Evolutionary conservation across 2,329 filamentous ascomycete genomes (phyloP), one percentile per base, ranked within the genome.

Genomic region (Fusarium sp.): DNA sequence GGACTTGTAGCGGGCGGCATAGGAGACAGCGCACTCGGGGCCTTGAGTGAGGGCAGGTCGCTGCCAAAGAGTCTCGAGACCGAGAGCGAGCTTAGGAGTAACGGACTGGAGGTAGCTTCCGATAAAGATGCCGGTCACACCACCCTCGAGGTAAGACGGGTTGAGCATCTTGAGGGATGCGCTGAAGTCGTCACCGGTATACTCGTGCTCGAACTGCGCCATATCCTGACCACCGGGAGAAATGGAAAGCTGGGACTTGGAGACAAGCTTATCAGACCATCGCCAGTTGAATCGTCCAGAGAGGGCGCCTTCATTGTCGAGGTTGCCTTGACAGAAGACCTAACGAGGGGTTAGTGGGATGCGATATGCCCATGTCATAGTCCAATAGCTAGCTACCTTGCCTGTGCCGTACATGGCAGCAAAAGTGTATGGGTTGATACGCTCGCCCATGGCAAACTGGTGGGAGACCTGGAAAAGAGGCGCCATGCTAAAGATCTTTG

Each of bases 391-490:
- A 57, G 51, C 59, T 79, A 97, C 94, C 84, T 92, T 94, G 78
- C 90, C 90, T 67, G 91, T 97, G 69, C 95, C 95, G 76, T 95
- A 97, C 73, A 99, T 87, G 65, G 91, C 92, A 68, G 93, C 92
- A 79, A 98, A 97, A 51, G 92, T 92, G 79, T 99, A 99, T 33
- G 95, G 95, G 75, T 93, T 93, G 76, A 96, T 83, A 68, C 90
- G 88, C 79, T 97, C 92, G 70, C 95, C 94, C 86, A 97, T 92
- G 52, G 94, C 90, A 77, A 99, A 95, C 70, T 95, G 92, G 81
- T 99, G 95, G 66, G 94, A 97, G 70, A 97, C 91, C 80, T 98
- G 94, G 84, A 99, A 99, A 68, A 98, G 82, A 55, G 95, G 95
- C 54, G 88, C 87, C 76, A 96, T 87, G 84, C 93, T 95, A 80